phyloP scores from a whole-genome alignment of 148 eudicot species.

The Chenopodium formosanum region DNA sequence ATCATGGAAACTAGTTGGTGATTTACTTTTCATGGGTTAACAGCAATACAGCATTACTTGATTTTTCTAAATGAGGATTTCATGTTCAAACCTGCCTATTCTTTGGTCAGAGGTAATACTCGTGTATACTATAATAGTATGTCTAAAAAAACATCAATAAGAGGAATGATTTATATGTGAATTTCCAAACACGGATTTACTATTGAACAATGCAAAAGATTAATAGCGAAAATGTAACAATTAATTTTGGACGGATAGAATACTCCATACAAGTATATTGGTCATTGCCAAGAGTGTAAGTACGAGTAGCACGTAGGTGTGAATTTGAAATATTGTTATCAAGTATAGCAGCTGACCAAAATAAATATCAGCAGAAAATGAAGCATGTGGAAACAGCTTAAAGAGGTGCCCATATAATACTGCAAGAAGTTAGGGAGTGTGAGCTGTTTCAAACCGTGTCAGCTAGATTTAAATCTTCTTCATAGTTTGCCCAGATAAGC shows the following conservation, averaged over 20 bases:
- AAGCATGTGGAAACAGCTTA: constrained; percentile 27
- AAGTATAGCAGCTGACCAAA: neutral
- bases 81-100: neutral
- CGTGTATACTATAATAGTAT: no score
- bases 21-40: neutral
- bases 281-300: no score
- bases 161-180: no score
- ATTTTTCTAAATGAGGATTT: neutral
- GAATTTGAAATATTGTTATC: neutral
- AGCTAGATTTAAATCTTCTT: neutral
- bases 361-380: neutral
- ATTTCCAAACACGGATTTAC: no score
- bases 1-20: neutral
- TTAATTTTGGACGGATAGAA: no score
- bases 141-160: no score
- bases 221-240: no score
- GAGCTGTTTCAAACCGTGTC: constrained; percentile 20
- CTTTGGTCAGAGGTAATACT: no score
- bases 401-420: neutral
- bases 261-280: neutral
- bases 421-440: constrained; percentile 2
- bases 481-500: neutral
- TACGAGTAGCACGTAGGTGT: neutral
- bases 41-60: neutral
- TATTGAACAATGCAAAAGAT: no score